Evolutionary conservation across 805 yeast genomes (phyloP).

Genomic region (Metschnikowia santaceciliae): DNA sequence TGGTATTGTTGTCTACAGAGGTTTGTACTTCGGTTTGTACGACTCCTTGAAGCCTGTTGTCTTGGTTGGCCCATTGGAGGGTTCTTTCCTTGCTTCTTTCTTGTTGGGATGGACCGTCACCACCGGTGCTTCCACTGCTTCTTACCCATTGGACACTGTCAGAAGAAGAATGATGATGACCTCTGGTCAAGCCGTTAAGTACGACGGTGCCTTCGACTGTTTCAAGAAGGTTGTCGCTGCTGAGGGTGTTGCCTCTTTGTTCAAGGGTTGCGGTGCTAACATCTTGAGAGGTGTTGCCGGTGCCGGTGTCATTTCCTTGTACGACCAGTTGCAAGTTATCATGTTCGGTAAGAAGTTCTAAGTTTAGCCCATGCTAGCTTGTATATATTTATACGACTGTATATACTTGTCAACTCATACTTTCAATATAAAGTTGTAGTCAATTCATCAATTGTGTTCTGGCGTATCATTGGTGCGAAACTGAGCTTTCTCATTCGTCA

Average conservation of each 20-base stretch:
- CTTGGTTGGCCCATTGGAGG: slow-evolving; percentile 90
- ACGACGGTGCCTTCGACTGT: slow-evolving; percentile 92
- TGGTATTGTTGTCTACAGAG: slow-evolving; percentile 98
- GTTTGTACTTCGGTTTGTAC: slow-evolving; percentile 96
- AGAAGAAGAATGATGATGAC: slow-evolving; percentile 99
- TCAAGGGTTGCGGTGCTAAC: slow-evolving; percentile 99
- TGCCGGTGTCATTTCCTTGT: slow-evolving; percentile 98
- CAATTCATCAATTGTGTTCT: no score
- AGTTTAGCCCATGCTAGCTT: slow-evolving; percentile 15
- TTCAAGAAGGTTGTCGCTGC: slow-evolving; percentile 89
- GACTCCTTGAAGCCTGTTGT: slow-evolving; percentile 95
- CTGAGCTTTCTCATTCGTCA: background rate
- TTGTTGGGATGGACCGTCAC: slow-evolving; percentile 96
- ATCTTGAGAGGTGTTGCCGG: slow-evolving; percentile 99
- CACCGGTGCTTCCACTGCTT: slow-evolving; percentile 97
- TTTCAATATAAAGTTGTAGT: background rate
- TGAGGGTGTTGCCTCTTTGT: slow-evolving; percentile 89
- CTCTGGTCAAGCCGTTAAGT: slow-evolving; percentile 97
- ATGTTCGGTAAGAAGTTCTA: slow-evolving; percentile 91
- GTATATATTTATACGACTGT: slow-evolving; percentile 18
- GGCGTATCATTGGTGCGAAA: background rate
- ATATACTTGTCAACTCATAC: slow-evolving; percentile 5
- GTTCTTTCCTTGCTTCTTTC: slow-evolving; percentile 94
- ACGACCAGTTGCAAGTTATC: slow-evolving; percentile 95
- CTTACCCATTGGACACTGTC: slow-evolving; percentile 98